phyloP scores from a whole-genome alignment of 78 protist genomes.

The Dictyostelium capitatum region DNA sequence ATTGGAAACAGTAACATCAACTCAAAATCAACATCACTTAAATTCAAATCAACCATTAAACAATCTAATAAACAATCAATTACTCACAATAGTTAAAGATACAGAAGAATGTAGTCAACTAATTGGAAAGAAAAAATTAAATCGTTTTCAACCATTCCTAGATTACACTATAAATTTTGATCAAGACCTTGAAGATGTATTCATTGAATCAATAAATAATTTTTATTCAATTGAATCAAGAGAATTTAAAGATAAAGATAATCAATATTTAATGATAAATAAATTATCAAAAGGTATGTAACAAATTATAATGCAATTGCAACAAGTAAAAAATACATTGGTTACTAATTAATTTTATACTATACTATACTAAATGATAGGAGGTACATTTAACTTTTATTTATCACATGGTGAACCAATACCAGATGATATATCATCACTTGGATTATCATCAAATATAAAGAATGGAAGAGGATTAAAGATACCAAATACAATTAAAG shows the following conservation, averaged over 20 bases:
- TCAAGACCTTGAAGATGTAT: background rate
- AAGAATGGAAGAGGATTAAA: background rate
- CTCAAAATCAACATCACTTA: background rate
- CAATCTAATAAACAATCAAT: background rate
- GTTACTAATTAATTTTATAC: too few species aligned
- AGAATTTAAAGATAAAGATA: conserved; percentile 32
- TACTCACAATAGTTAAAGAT: background rate
- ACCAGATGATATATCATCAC: conserved; percentile 11
- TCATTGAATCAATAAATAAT: conserved; percentile 6
- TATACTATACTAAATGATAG: too few species aligned
- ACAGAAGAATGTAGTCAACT: background rate
- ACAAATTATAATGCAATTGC: too few species aligned
- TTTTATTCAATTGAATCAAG: conserved; percentile 1
- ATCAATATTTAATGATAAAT: conserved; percentile 19
- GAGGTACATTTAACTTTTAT: conserved; percentile 7
- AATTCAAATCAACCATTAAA: too few species aligned
- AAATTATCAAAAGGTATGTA: conserved; percentile 26
- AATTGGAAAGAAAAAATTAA: background rate
- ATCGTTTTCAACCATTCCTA: background rate
- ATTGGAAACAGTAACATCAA: background rate
- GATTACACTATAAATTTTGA: background rate
- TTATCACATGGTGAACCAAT: conserved; percentile 15
- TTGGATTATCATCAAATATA: conserved; percentile 3
- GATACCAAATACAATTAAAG: conserved; percentile 6
- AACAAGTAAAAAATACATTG: too few species aligned